These are phyloP conservation scores for Exophiala viscosa DNA, from an alignment of 2,329 filamentous ascomycete genomes.

Conservation along the genomic window DNA sequence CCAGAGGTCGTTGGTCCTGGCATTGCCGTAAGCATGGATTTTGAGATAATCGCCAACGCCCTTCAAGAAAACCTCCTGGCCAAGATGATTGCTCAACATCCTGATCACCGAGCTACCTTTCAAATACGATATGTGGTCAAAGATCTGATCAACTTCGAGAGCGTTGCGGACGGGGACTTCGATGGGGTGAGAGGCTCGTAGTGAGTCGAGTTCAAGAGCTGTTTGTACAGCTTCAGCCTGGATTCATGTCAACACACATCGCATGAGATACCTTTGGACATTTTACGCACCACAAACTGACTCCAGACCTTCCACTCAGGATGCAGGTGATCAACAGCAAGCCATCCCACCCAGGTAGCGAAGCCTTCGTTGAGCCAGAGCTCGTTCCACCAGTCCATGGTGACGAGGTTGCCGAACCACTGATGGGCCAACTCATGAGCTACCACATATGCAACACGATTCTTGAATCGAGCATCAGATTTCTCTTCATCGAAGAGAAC, in stretches of 20 bases:
- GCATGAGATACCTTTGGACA: slow-evolving; percentile 50
- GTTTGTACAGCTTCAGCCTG: slow-evolving; percentile 86
- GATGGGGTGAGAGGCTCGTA: slow-evolving; percentile 90
- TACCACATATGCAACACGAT: slow-evolving; percentile 91
- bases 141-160: slow-evolving; percentile 95
- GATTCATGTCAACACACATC: slow-evolving; percentile 37
- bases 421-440: slow-evolving; percentile 97
- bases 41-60: slow-evolving; percentile 89
- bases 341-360: slow-evolving; percentile 97
- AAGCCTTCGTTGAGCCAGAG: slow-evolving; percentile 95
- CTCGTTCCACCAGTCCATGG: slow-evolving; percentile 96
- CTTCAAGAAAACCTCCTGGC: slow-evolving; percentile 80
- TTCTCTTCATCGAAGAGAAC: slow-evolving; percentile 93
- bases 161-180: slow-evolving; percentile 93
- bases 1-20: slow-evolving; percentile 90
- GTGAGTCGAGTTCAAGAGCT: slow-evolving; percentile 83
- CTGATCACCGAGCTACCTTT: slow-evolving; percentile 96
- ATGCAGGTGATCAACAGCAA: slow-evolving; percentile 84
- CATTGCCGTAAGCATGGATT: slow-evolving; percentile 79
- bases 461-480: slow-evolving; percentile 86
- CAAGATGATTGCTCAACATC: slow-evolving; percentile 90
- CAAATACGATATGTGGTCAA: slow-evolving; percentile 92
- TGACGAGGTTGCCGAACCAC: slow-evolving; percentile 90
- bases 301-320: slow-evolving; percentile 98
- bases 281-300: slow-evolving; percentile 75